Evolutionary conservation across 176 grass and related monocot genomes (phyloP), one percentile per base, ranked within the genome.

Genomic region (Aegilops bicornis): DNA sequence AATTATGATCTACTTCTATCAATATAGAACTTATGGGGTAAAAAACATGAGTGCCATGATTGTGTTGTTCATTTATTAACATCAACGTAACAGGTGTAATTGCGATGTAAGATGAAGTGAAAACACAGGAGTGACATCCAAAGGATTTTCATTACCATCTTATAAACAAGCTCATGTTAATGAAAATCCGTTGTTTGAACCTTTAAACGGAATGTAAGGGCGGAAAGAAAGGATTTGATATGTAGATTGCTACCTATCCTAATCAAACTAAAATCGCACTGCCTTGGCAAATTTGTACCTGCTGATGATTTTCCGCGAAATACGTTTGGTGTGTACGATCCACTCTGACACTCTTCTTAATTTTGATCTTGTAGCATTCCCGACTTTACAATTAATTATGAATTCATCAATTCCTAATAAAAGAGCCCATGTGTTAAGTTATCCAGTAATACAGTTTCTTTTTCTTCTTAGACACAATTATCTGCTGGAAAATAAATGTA

Each of bases 331-430:
- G 69, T 42, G 86, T 33, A 67, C 3, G n/a, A 70, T 83, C 88
- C 93, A 95, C 68, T 86, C 54, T 69, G 62, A 24, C 13, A 95
- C 83, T 82, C 79, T 86, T 79, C 36, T 88, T 86, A 95, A 67
- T 63, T 95, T 95, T 75, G 64, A 82, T 92, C 58, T 92, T 64
- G 85, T 74, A 77, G 63, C 48, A 61, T 74, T 65, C 2, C 93
- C 88, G 1, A 95, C 56, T 86, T 86, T 92, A 63, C 45, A 72
- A 71, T 83, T 83, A 58, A 20, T 25, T 39, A 88, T 40, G 64
- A 90, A 22, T 42, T 81, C 85, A 82, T 7, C 20, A 42, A 82
- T 77, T 84, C 88, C 90, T 95, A 40, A 43, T 48, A 82, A 70
- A 85, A 56, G 14, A 65, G 64, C 45, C 17, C 20, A 47, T 54